Conservation (phyloP, 768 basidiomycete species). For the Boletus rufocinnamomeus region DNA sequence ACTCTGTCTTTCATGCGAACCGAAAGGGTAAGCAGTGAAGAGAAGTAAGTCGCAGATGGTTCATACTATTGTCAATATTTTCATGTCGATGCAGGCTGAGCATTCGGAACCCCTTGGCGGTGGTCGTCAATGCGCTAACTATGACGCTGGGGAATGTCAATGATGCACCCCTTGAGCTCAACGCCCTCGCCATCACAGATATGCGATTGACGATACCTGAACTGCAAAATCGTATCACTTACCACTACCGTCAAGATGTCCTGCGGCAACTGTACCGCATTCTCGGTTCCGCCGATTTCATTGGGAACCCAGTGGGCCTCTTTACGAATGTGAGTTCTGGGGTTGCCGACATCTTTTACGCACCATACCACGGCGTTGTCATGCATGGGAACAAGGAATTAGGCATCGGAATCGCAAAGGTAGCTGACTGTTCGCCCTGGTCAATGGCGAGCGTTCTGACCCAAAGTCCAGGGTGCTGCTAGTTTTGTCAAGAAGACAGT, state of each 20-base stretch:
- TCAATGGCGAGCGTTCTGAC: constrained; percentile 15
- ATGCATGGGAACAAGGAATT: constrained; percentile 95
- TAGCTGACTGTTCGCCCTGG: constrained; percentile 30
- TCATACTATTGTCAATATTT: neutral
- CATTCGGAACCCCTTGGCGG: constrained; percentile 87
- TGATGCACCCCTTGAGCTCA: constrained; percentile 91
- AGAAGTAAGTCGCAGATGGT: constrained; percentile 65
- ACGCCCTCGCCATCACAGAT: constrained; percentile 92
- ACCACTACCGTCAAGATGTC: constrained; percentile 94
- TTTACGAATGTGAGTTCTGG: constrained; percentile 99
- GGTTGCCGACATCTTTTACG: constrained; percentile 97
- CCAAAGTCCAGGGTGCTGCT: constrained; percentile 75
- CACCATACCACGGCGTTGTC: constrained; percentile 95
- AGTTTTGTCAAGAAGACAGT: constrained; percentile 99
- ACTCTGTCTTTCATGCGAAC: constrained; percentile 97
- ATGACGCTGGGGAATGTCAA: constrained; percentile 98
- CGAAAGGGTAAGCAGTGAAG: constrained; percentile 88
- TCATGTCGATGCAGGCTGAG: constrained; percentile 50
- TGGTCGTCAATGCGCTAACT: constrained; percentile 90
- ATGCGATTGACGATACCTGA: constrained; percentile 87
- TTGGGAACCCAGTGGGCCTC: constrained; percentile 92
- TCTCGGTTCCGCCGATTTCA: constrained; percentile 97
- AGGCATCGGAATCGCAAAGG: constrained; percentile 93
- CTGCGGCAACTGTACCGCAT: constrained; percentile 94
- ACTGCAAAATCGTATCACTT: constrained; percentile 77